phyloP scores from a whole-genome alignment of 176 grass and related monocot species.

The Lolium multiflorum region DNA sequence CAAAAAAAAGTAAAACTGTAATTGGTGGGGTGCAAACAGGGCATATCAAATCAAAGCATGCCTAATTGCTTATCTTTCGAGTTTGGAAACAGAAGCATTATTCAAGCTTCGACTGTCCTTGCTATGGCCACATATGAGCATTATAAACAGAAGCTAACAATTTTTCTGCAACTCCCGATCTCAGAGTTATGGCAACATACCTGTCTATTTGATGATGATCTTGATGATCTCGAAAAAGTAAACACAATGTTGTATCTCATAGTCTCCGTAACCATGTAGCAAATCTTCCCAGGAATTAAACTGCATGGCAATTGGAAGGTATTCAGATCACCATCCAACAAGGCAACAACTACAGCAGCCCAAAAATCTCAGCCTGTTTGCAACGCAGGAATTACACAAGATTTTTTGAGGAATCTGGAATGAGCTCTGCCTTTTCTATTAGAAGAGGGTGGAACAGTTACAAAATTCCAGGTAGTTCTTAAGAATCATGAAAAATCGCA shows the following conservation, averaged over 20 bases:
- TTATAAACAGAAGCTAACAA: background rate
- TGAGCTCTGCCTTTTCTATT: background rate
- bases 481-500: background rate
- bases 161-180: background rate
- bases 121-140: background rate
- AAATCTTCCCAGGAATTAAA: slow-evolving; percentile 2
- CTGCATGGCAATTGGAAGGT: background rate
- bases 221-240: background rate
- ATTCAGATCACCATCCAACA: background rate
- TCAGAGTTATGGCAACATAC: background rate
- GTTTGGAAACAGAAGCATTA: background rate
- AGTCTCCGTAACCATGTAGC: background rate
- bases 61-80: background rate
- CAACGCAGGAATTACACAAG: background rate
- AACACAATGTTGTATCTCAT: background rate
- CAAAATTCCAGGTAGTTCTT: background rate
- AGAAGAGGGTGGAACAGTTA: background rate
- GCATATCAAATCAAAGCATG: background rate
- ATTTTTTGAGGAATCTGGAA: background rate
- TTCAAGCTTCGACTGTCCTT: background rate
- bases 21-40: background rate
- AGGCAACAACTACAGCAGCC: background rate
- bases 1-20: background rate
- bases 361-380: background rate
- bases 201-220: background rate